Evolutionary conservation across 2,329 filamentous ascomycete species (phyloP).

Genomic region (Alternaria novae-zelandiae): DNA sequence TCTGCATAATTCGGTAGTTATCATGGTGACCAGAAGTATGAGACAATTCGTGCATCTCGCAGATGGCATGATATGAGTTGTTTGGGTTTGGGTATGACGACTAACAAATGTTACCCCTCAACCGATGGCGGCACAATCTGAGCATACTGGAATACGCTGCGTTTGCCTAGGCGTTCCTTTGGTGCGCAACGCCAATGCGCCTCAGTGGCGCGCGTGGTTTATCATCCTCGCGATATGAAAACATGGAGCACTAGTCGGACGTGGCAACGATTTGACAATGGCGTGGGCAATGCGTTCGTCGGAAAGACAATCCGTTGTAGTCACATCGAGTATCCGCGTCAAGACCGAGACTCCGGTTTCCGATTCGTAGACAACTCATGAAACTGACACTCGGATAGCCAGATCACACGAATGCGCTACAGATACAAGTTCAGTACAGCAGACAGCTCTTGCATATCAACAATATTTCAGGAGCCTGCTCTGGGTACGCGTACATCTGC

Average conservation of each 20-base stretch:
- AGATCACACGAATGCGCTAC: not conserved
- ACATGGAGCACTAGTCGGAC: not conserved
- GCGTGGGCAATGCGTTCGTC: not conserved
- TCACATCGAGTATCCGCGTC: not conserved
- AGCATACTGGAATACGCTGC: not conserved
- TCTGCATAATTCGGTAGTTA: conserved; percentile 2
- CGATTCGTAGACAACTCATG: not conserved
- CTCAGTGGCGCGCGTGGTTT: not conserved
- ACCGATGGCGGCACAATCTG: not conserved
- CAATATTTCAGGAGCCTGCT: not conserved
- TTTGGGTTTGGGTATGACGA: not conserved
- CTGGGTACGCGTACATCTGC: not conserved
- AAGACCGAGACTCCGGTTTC: not conserved
- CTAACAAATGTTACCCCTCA: not conserved
- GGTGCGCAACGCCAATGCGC: not conserved
- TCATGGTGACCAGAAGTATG: not conserved
- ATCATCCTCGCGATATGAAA: not conserved
- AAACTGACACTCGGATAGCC: not conserved
- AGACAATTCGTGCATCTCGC: not conserved
- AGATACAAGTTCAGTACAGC: not conserved
- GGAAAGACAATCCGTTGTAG: not conserved
- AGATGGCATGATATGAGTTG: not conserved
- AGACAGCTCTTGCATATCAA: not conserved
- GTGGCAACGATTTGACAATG: not conserved
- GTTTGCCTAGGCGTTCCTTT: not conserved